Evolutionary conservation across 2,329 filamentous ascomycete genomes (phyloP).

Genomic region (Alternaria conjuncta): DNA sequence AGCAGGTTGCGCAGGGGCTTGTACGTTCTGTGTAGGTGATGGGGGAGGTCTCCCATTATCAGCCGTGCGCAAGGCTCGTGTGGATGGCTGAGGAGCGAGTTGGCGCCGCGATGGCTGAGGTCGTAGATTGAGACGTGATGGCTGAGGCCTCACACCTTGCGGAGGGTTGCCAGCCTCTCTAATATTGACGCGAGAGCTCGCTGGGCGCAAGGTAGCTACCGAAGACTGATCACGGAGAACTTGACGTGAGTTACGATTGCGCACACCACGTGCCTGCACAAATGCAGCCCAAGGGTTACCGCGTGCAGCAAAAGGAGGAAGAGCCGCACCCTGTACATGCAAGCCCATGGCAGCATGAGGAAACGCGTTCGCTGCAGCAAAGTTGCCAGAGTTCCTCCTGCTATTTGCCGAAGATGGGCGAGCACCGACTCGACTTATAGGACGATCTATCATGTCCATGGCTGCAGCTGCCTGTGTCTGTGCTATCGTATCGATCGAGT

Average conservation of each 20-base stretch:
- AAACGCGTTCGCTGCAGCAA: slow-evolving; percentile 41
- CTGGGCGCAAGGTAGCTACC: slow-evolving; percentile 45
- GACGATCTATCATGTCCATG: slow-evolving; percentile 47
- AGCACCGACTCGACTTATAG: slow-evolving; percentile 44
- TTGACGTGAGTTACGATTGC: slow-evolving; percentile 41
- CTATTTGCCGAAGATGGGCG: slow-evolving; percentile 46
- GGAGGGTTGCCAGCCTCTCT: slow-evolving; percentile 36
- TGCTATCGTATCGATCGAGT: slow-evolving; percentile 35
- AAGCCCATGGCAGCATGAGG: slow-evolving; percentile 41
- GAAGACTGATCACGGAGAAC: slow-evolving; percentile 49
- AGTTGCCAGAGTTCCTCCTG: slow-evolving; percentile 42
- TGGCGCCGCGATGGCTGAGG: slow-evolving; percentile 46
- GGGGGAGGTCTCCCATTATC: slow-evolving; percentile 41
- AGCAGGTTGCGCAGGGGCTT: slow-evolving; percentile 23
- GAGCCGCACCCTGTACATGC: slow-evolving; percentile 40
- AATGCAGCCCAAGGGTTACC: slow-evolving; percentile 49
- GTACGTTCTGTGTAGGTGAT: slow-evolving; percentile 29
- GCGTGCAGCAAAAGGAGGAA: slow-evolving; percentile 37
- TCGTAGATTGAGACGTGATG: slow-evolving; percentile 46
- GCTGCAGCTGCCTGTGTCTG: slow-evolving; percentile 36
- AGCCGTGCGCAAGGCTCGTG: slow-evolving; percentile 44
- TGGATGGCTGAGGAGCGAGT: slow-evolving; percentile 45
- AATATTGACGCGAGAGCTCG: slow-evolving; percentile 43
- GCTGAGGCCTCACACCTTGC: slow-evolving; percentile 41
- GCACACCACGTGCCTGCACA: slow-evolving; percentile 35